These are phyloP conservation scores for Phylloporus arenicola DNA, from an alignment of 768 basidiomycete species.

Conservation along the genomic window DNA sequence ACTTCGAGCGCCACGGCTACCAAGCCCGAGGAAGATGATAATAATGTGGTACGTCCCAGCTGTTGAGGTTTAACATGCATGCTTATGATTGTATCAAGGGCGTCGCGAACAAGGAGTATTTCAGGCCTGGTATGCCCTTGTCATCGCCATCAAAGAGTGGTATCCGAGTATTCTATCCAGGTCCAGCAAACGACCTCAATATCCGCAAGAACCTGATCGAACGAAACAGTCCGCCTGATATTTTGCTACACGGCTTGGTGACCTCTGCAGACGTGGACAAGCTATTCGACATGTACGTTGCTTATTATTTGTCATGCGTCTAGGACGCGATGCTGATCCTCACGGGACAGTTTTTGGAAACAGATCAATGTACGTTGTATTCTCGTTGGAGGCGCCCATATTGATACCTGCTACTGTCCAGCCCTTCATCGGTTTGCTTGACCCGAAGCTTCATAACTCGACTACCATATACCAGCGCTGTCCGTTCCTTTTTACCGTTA, in stretches of 20 bases:
- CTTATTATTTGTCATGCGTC: not conserved
- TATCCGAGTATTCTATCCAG: constrained; percentile 26
- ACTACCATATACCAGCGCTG: constrained; percentile 75
- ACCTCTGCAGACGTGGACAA: constrained; percentile 74
- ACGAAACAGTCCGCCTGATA: constrained; percentile 75
- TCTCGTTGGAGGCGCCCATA: not conserved
- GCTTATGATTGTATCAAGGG: constrained; percentile 42
- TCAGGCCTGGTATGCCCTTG: constrained; percentile 56
- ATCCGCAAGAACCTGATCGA: constrained; percentile 71
- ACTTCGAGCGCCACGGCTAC: constrained; percentile 1
- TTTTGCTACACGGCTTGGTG: constrained; percentile 74
- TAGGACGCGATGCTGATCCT: constrained; percentile 1
- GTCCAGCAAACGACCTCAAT: constrained; percentile 66
- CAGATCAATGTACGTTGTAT: constrained; percentile 56
- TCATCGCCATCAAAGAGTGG: not conserved
- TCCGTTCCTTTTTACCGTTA: constrained; percentile 87
- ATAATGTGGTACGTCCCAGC: constrained; percentile 48
- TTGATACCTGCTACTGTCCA: constrained; percentile 10
- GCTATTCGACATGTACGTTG: constrained; percentile 74
- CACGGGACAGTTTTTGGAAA: constrained; percentile 54
- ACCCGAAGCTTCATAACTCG: constrained; percentile 76
- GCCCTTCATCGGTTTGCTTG: constrained; percentile 72
- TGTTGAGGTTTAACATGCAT: not conserved
- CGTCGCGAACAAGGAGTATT: constrained; percentile 75
- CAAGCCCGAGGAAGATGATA: constrained; percentile 49